These are phyloP conservation scores for Zygoascus tannicola DNA, from an alignment of 805 yeast genomes.

Conservation along the genomic window DNA sequence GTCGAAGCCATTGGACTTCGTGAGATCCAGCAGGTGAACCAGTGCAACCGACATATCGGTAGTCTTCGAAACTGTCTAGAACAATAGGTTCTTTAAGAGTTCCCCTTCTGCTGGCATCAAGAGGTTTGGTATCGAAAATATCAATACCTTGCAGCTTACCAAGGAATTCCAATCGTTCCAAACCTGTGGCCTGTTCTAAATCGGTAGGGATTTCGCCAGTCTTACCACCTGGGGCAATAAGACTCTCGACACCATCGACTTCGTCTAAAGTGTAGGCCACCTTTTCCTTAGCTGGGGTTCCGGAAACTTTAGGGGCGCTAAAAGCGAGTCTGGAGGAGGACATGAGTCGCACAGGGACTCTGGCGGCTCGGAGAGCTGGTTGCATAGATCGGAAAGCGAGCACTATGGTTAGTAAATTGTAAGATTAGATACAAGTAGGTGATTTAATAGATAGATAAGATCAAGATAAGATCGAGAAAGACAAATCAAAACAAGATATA, in stretches of 20 bases:
- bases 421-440: too few species aligned
- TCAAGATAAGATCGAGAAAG: too few species aligned
- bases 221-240: conserved; percentile 88
- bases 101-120: conserved; percentile 82
- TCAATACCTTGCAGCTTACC: conserved; percentile 96
- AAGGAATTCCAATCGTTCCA: conserved; percentile 89
- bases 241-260: conserved; percentile 65
- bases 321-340: background rate
- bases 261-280: conserved; percentile 65
- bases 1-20: conserved; percentile 84
- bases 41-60: conserved; percentile 94
- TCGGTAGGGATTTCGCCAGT: conserved; percentile 82
- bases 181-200: conserved; percentile 95
- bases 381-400: background rate
- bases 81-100: conserved; percentile 83
- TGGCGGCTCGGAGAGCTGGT: background rate
- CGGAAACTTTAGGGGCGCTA: background rate
- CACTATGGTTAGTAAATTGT: background rate
- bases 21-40: conserved; percentile 94
- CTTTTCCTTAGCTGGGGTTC: conserved; percentile 10
- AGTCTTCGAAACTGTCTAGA: conserved; percentile 83
- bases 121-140: conserved; percentile 73
- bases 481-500: too few species aligned
- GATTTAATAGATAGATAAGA: too few species aligned
- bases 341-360: background rate